Percentiles rank a stretch among this genome's conserved stretches.
phyloP scores from a whole-genome alignment of 331 rosid genomes.

The Erythrophleum ivorense region DNA sequence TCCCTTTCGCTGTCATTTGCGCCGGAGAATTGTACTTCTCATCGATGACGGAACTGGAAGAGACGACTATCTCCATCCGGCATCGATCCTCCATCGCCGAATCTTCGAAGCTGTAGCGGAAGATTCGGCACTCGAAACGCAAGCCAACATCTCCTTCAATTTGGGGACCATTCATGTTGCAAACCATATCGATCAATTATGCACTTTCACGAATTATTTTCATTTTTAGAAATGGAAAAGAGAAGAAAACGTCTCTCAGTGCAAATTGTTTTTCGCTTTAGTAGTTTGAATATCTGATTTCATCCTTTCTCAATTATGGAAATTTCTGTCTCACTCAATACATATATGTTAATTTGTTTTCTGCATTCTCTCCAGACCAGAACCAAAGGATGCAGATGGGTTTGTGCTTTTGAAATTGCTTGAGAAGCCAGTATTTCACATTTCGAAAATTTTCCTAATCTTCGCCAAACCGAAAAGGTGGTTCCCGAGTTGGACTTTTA shows the following conservation, averaged over 20 bases:
- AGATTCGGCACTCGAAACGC: too few relatives aligned
- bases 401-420: background rate
- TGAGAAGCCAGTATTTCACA: background rate
- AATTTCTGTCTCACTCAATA: background rate
- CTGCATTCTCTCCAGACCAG: too few relatives aligned
- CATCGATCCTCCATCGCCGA: too few relatives aligned
- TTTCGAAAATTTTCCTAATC: background rate
- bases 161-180: background rate
- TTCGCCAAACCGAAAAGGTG: background rate
- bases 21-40: too few relatives aligned
- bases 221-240: background rate
- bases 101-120: too few relatives aligned
- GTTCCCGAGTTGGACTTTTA: background rate
- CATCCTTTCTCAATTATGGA: background rate
- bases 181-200: background rate
- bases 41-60: too few relatives aligned
- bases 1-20: too few relatives aligned
- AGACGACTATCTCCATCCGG: too few relatives aligned
- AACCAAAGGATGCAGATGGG: background rate
- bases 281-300: background rate
- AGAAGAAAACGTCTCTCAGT: background rate
- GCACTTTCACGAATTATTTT: background rate
- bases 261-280: background rate
- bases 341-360: too few relatives aligned
- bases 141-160: background rate